phyloP scores from a whole-genome alignment of 805 yeast genomes.

The Pichia membranifaciens region DNA sequence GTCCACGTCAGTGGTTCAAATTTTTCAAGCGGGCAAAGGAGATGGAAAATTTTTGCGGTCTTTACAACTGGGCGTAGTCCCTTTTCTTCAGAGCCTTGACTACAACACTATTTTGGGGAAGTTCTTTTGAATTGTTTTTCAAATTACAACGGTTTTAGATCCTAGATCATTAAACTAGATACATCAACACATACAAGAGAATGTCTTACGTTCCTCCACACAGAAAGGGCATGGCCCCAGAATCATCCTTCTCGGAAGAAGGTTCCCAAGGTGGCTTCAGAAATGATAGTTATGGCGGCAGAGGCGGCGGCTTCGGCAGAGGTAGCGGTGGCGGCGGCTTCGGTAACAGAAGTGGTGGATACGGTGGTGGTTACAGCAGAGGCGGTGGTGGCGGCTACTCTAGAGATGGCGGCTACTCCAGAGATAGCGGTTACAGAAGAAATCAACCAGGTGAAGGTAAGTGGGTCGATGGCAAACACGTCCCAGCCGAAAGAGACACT shows the following conservation, averaged over 20 bases:
- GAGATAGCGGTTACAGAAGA: conserved; percentile 27
- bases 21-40: neutral
- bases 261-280: conserved; percentile 17
- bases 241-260: neutral
- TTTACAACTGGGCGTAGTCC: neutral
- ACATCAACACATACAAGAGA: conserved; percentile 1
- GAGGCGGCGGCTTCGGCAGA: conserved; percentile 16
- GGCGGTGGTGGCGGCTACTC: conserved; percentile 27
- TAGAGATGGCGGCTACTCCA: conserved; percentile 22
- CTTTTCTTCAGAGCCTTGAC: neutral
- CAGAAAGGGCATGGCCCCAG: conserved; percentile 30
- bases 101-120: no score
- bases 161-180: neutral
- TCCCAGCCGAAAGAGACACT: conserved; percentile 70
- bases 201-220: conserved; percentile 47
- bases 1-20: no score
- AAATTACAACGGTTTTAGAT: neutral
- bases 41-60: neutral
- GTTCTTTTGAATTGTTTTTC: neutral
- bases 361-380: conserved; percentile 21
- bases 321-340: conserved; percentile 20
- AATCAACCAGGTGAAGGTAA: conserved; percentile 58
- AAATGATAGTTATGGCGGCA: conserved; percentile 20
- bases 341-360: conserved; percentile 20
- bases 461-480: conserved; percentile 83